Conservation (phyloP, 257 asterid species). For the Jacaranda copaia region DNA sequence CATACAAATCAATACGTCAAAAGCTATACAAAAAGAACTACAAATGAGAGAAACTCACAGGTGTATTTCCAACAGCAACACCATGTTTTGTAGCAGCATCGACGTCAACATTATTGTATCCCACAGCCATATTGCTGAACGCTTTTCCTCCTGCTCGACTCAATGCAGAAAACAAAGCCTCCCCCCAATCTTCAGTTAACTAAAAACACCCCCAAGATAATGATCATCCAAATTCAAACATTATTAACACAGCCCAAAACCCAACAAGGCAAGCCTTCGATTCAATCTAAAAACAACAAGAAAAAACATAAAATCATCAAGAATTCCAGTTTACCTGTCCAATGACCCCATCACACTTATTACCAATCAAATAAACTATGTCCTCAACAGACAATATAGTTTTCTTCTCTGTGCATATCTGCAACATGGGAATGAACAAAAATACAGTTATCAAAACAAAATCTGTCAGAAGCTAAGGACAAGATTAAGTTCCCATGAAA, state of each 20-base stretch:
- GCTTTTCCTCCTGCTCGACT: slow-evolving; percentile 97
- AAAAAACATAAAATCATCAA: not conserved
- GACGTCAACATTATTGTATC: slow-evolving; percentile 93
- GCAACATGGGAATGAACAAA: slow-evolving; percentile 11
- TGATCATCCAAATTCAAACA: not conserved
- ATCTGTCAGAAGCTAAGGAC: not conserved
- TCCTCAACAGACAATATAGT: slow-evolving; percentile 94
- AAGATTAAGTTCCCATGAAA: not conserved
- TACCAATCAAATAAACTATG: slow-evolving; percentile 80
- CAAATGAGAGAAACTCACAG: slow-evolving; percentile 53
- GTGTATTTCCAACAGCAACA: slow-evolving; percentile 96
- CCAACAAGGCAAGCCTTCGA: not conserved
- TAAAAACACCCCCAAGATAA: slow-evolving; percentile 35
- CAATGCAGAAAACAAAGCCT: slow-evolving; percentile 79
- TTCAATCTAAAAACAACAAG: not conserved
- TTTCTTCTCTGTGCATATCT: slow-evolving; percentile 90
- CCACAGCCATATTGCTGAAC: slow-evolving; percentile 99
- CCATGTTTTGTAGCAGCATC: slow-evolving; percentile 87
- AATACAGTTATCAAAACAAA: not conserved
- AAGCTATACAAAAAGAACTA: not conserved
- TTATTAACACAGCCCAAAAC: not conserved
- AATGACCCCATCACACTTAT: slow-evolving; percentile 90
- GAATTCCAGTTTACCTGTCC: slow-evolving; percentile 67
- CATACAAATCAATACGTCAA: not conserved
- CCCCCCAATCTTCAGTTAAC: slow-evolving; percentile 99